These are phyloP conservation scores for Solanum pimpinellifolium DNA, from an alignment of 257 asterid genomes.

Conservation along the genomic window DNA sequence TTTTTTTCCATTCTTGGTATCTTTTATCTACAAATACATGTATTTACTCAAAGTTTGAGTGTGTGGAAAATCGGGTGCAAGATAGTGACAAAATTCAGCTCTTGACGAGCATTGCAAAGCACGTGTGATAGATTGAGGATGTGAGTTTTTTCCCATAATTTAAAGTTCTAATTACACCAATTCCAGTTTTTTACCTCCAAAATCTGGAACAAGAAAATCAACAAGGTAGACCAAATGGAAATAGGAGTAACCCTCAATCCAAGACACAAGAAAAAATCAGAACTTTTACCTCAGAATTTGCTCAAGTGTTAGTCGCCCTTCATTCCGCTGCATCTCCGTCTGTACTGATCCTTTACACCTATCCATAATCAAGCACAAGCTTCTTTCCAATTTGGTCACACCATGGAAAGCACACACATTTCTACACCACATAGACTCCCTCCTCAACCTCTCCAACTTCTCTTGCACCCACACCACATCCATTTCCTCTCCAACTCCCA, in stretches of 20 bases:
- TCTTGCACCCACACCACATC: slow-evolving; percentile 90
- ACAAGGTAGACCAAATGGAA: not conserved
- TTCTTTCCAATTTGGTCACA: slow-evolving; percentile 40
- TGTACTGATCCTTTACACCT: slow-evolving; percentile 80
- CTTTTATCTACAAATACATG: not conserved
- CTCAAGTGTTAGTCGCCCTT: slow-evolving; percentile 90
- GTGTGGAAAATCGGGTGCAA: not conserved
- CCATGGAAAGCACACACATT: slow-evolving; percentile 96
- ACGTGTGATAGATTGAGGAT: not conserved
- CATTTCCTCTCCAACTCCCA: slow-evolving; percentile 43
- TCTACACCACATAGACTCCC: slow-evolving; percentile 90
- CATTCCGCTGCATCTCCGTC: slow-evolving; percentile 81
- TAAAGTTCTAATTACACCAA: not conserved
- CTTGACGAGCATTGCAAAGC: not conserved
- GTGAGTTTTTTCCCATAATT: not conserved
- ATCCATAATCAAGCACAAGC: slow-evolving; percentile 81
- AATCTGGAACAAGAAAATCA: not conserved
- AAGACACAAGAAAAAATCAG: not conserved
- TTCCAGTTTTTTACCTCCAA: not conserved
- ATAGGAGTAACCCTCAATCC: not conserved
- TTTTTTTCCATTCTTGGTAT: not conserved
- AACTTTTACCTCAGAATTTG: slow-evolving; percentile 79
- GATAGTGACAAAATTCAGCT: not conserved
- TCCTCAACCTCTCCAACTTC: slow-evolving; percentile 72
- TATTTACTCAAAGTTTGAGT: not conserved